Evolutionary conservation across 192 early-diverging fungal species (phyloP).

Genomic region (Gamsiella multidivaricata): DNA sequence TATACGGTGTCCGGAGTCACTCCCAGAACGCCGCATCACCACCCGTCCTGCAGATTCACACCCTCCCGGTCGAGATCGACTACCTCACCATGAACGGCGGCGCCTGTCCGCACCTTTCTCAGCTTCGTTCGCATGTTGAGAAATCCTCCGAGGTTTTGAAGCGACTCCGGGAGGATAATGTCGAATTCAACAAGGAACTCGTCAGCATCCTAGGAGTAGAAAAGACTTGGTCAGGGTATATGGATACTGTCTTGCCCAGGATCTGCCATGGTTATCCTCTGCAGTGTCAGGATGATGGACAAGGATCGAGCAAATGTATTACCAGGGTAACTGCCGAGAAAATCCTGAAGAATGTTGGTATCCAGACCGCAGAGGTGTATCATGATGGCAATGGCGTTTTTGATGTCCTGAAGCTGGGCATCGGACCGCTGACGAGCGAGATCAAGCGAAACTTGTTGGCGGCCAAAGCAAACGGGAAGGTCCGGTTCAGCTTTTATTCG

Average conservation of each 20-base stretch:
- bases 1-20: constrained; percentile 17
- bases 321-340: background rate
- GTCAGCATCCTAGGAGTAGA: constrained; percentile 18
- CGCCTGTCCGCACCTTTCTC: constrained; percentile 34
- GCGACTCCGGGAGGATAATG: constrained; percentile 20
- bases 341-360: constrained; percentile 25
- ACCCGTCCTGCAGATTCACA: constrained; percentile 37
- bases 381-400: constrained; percentile 18
- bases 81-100: constrained; percentile 36
- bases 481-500: constrained; percentile 29
- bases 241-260: constrained; percentile 47
- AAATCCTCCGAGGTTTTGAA: constrained; percentile 29
- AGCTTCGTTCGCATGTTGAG: constrained; percentile 7
- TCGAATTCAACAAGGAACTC: constrained; percentile 16
- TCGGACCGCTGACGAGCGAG: constrained; percentile 34
- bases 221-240: constrained; percentile 32
- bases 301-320: constrained; percentile 32
- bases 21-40: background rate
- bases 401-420: constrained; percentile 38
- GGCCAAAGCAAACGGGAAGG: constrained; percentile 15
- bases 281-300: constrained; percentile 19
- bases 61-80: constrained; percentile 36
- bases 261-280: constrained; percentile 29
- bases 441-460: constrained; percentile 34
- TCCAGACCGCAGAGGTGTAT: constrained; percentile 27